Percentiles rank a stretch among this genome's conserved stretches.
Evolutionary conservation across 768 basidiomycete genomes (phyloP).

Genomic region (Collybiopsis luxurians): DNA sequence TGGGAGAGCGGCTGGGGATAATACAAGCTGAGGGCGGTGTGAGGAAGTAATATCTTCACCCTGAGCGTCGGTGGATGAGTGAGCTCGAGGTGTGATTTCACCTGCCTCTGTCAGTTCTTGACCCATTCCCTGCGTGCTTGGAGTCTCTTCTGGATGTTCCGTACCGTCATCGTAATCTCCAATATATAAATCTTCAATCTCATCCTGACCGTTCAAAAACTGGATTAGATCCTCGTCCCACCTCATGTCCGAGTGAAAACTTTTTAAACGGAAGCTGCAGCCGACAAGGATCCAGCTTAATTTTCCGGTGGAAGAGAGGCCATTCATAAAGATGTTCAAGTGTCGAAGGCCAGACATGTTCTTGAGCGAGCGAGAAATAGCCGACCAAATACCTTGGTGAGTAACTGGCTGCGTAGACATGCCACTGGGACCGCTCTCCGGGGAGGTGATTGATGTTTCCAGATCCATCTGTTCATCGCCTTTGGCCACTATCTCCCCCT

Average conservation of each 20-base stretch:
- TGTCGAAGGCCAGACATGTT: conserved; percentile 45
- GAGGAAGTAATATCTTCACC: conserved; percentile 8
- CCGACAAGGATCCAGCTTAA: conserved; percentile 38
- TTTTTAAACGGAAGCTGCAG: conserved; percentile 52
- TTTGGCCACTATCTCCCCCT: conserved; percentile 16
- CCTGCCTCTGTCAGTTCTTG: no score
- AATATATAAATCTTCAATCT: conserved; percentile 49
- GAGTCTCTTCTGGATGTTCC: not conserved
- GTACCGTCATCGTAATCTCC: conserved; percentile 37
- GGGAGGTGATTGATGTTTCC: not conserved
- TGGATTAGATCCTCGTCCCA: conserved; percentile 57
- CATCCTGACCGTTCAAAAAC: conserved; percentile 48
- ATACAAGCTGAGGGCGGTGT: conserved; percentile 14
- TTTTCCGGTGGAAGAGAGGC: conserved; percentile 21
- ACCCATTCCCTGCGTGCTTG: not conserved
- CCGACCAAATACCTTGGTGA: conserved; percentile 45
- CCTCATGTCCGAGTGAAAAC: conserved; percentile 63
- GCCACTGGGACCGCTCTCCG: not conserved
- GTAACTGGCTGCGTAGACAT: not conserved
- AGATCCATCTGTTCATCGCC: not conserved
- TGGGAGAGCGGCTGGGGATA: conserved; percentile 38
- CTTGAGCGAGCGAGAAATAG: conserved; percentile 47
- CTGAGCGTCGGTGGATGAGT: no score
- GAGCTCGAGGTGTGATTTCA: not conserved
- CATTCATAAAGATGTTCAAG: conserved; percentile 45